Evolutionary conservation across 768 basidiomycete genomes (phyloP), one percentile per base, ranked within the genome.

Genomic region (Termitomyces sp.): DNA sequence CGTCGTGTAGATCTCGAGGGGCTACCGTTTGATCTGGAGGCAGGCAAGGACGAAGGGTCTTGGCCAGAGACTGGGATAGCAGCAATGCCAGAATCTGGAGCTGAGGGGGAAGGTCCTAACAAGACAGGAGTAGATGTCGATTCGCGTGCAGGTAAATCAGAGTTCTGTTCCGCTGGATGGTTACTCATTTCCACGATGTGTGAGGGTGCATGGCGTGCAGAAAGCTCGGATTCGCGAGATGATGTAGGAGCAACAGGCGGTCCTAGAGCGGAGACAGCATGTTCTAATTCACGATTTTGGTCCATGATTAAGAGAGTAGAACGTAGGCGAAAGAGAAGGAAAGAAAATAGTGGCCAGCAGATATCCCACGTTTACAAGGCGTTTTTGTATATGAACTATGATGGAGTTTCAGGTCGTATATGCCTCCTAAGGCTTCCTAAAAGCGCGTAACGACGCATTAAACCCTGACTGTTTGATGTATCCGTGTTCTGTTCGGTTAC

Each of bases 251-350:
- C 22, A 16, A 11, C 18, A 20, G 49, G 39, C 2, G 35, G 35
- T 42, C 20, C 23, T 29, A 36, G 32, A 29, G 55, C 10, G 25
- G 53, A 35, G 41, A 31, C 22, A 35, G 55, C 42, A 44, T 31
- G 49, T 38, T 55, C 51, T 45, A 31, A 35, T 15, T 59, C 40
- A 48, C 35, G 58, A 53, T 57, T 52, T 29, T 42, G 43, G 35
- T 48, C 45, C 61, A 59, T 62, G 51, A 22, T 35, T 16, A 20
- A n/a, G 35, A 23, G n/a, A 39, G 27, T 12, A 12, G 33, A 48
- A 36, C 33, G 47, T 36, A 23, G 23, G 23, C 20, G 23, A 36
- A 25, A 15, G 47, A 36, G 5, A 6, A 29, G 29, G 5, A 11
- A n/a, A 48, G 23, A 6, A 48, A 36, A 48, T 32, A 48, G 16